These are phyloP conservation scores for Pseudogymnoascus sp. DNA, from an alignment of 2,329 filamentous ascomycete genomes.

Conservation along the genomic window DNA sequence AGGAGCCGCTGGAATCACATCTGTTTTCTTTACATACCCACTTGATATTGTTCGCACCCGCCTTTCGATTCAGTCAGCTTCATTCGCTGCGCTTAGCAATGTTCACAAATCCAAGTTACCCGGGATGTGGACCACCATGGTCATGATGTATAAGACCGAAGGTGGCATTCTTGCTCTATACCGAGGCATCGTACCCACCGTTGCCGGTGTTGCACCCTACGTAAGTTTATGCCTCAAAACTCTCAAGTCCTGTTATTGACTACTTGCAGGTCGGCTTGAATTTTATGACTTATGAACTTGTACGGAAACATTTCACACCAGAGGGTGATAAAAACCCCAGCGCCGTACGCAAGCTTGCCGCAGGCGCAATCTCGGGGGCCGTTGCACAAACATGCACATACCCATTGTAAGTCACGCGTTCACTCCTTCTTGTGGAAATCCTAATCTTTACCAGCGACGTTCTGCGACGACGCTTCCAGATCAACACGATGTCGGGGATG, in stretches of 20 bases:
- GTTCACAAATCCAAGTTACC: slow-evolving; percentile 59
- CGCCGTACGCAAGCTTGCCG: slow-evolving; percentile 71
- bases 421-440: slow-evolving; percentile 15
- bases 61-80: slow-evolving; percentile 94
- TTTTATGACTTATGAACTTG: slow-evolving; percentile 96
- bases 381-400: slow-evolving; percentile 98
- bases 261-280: slow-evolving; percentile 72
- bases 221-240: slow-evolving; percentile 40
- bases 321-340: slow-evolving; percentile 81
- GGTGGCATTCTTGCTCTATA: slow-evolving; percentile 83
- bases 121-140: slow-evolving; percentile 85
- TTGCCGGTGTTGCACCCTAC: slow-evolving; percentile 92
- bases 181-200: slow-evolving; percentile 84
- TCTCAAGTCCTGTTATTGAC: slow-evolving; percentile 16
- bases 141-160: slow-evolving; percentile 81
- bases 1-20: slow-evolving; percentile 87
- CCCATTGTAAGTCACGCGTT: slow-evolving; percentile 64
- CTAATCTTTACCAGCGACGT: slow-evolving; percentile 58
- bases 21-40: slow-evolving; percentile 89
- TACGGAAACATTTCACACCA: slow-evolving; percentile 74
- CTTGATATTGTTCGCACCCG: slow-evolving; percentile 95
- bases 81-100: slow-evolving; percentile 68
- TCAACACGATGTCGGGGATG: slow-evolving; percentile 99
- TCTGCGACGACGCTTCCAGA: slow-evolving; percentile 86
- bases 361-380: slow-evolving; percentile 89